Base-by-base conservation (phyloP, 805 yeast genomes). In the Nakazawaea wickerhamii region DNA sequence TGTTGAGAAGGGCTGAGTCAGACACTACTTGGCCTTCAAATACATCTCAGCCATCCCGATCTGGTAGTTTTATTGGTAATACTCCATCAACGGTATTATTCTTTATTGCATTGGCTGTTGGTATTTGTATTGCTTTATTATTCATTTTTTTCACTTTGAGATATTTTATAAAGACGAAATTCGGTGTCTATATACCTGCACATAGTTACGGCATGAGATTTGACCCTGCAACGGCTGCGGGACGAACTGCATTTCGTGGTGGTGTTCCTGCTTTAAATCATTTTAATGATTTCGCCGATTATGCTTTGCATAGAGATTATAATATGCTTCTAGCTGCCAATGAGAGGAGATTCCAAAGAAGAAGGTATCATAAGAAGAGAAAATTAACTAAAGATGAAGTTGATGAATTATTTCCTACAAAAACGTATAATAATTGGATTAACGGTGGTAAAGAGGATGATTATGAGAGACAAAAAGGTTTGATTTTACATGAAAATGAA, bases 31-130 rank as follows among this genome's bases (percentile, higher is more conserved):
- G 19, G 21, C 35, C 31, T 6, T 10, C 31, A 13, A 28, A 13
- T 15, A 28, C 39, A 26, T 6, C 23, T 13, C 19, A 18, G 10
- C 30, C 35, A 25, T 10, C 46, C 26, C 11, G 15, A 17, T 30
- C 38, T 5, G 36, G 27, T 18, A 33, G 45, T 20, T 59, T 58
- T 46, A 55, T 63, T 14, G 67, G 65, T 5, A 72, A 68, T 50
- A 66, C 73, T 27, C 84, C 85, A 1, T 75, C 84, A 1, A 77
- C 84, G 1, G 77, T 79, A 27, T 60, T 81, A 23, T 81, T 81
- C 58, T 77, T 79, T 58, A 60, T 81, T 10, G 84, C 86, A 1
- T 65, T 81, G 27, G 74, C 81, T 1, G 75, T 79, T 11, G 86
- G 85, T 3, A 71, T 78, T 10, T 53, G 71, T 18, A 77, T 79